Base-by-base conservation (phyloP, 495 filamentous ascomycete species). In the Penicillium angulare region DNA sequence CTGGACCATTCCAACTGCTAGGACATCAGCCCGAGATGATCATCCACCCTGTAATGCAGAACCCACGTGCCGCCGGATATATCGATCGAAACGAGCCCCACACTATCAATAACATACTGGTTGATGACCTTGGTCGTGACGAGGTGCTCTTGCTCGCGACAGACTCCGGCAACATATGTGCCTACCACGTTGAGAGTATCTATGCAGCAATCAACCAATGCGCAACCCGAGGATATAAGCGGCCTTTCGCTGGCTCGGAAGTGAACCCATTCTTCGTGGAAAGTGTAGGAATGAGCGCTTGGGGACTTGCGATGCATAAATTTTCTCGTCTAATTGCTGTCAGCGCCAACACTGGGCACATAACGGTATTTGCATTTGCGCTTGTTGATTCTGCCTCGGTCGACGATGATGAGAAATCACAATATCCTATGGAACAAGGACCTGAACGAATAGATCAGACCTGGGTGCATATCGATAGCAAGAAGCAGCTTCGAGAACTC, bases 141-240 rank as follows among this genome's bases (percentile, higher is more conserved):
- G 93, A 98, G 66, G 82, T 95, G 10, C 50, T 97, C 16, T 65
- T 92, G 2, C 73, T 86, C 35, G 82, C 77, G 9, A 91, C 85
- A 48, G 93, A 97, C 57, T 91, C 96, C 54, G 93, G 93, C 5
- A 92, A 98, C 66, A 84, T 95, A 8, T 78, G 87, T 29, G 90
- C 82, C 4, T 96, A 92, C 65, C 84, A 87, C 53, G 87, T 86
- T 1, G 77, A 78, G 26, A 69, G 72, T 4, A 80, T 87, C 4
- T 68, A 65, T 23, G 74, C 69, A 4, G 72, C 71, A 13, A 50
- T 84, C 17, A 65, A 69, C 24, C 62, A 62, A 44, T 64, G 66
- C 16, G 49, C 44, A 8, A 53, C 53, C 29, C 40, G 49, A 26
- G 61, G 59, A 5, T 57, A 70, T 17, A 47, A 53, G 6, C 50